These are phyloP conservation scores for Lactifluus hygrophoroides DNA, from an alignment of 768 basidiomycete genomes.

Conservation along the genomic window DNA sequence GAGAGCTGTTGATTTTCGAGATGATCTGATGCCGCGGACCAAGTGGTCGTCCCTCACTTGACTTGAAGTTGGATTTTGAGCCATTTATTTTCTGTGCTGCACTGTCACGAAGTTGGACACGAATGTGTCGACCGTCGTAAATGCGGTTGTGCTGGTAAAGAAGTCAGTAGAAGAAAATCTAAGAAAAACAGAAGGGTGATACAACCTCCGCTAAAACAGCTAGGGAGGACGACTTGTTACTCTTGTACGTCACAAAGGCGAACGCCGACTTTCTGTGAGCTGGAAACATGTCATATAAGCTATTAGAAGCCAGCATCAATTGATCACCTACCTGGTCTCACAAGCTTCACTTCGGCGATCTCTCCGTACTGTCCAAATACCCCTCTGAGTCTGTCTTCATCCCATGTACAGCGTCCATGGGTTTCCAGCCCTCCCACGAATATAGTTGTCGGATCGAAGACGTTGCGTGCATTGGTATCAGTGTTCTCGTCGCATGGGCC, in stretches of 20 bases:
- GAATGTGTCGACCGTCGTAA: slow-evolving; percentile 60
- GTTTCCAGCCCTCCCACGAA: slow-evolving; percentile 73
- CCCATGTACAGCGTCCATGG: slow-evolving; percentile 56
- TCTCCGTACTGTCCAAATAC: slow-evolving; percentile 60
- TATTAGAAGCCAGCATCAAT: neutral
- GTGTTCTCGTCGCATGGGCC: slow-evolving; percentile 8
- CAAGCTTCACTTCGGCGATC: slow-evolving; percentile 55
- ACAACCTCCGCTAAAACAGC: slow-evolving; percentile 59
- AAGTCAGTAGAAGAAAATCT: neutral
- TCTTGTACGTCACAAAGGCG: slow-evolving; percentile 68
- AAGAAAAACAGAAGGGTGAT: slow-evolving; percentile 3
- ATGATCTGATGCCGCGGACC: slow-evolving; percentile 12
- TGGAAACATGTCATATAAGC: slow-evolving; percentile 24
- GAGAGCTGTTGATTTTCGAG: neutral
- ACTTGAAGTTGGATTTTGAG: slow-evolving; percentile 24
- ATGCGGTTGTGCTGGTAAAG: slow-evolving; percentile 57
- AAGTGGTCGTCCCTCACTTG: slow-evolving; percentile 2
- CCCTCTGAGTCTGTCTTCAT: slow-evolving; percentile 48
- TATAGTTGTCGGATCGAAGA: slow-evolving; percentile 57
- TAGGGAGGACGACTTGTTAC: slow-evolving; percentile 52
- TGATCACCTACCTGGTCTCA: slow-evolving; percentile 49
- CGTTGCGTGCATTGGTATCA: slow-evolving; percentile 26
- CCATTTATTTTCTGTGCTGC: slow-evolving; percentile 36
- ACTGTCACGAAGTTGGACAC: slow-evolving; percentile 67
- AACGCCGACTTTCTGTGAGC: slow-evolving; percentile 62